Base-by-base conservation (phyloP, 139 green algal genomes). In the Gonium pectorale region DNA sequence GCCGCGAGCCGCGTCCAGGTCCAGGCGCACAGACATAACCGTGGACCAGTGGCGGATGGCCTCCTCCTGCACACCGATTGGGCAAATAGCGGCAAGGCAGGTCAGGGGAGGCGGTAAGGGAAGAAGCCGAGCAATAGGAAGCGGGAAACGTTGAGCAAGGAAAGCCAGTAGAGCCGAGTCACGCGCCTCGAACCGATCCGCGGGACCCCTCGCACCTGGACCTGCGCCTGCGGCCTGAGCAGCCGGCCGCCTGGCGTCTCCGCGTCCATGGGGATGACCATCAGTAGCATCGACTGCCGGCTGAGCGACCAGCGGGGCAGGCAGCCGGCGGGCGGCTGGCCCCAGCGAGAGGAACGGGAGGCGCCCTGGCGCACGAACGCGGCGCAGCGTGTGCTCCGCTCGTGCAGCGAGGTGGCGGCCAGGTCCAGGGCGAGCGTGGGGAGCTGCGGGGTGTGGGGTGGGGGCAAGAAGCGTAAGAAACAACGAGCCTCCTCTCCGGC, bases 211-310 rank as follows among this genome's bases (percentile, higher is more conserved):
- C n/a, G n/a, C n/a, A 74, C 77, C 77, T 70, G 81, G 40, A 90
- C 80, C 49, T 89, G 66, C 44, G 89, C 91, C 87, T 94, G 91
- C 6, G 92, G 92, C 31, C 91, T 67, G 87, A 95, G 88, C 87
- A 95, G 91, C 73, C 92, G 80, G 86, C 90, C 90, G 52, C 75
- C 88, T 31, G 91, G 91, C 29, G 92, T 94, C 86, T 95, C 92
- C 21, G 91, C 92, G 70, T 95, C 92, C 92, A 95, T 95, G 38
- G 92, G 92, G 43, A 95, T 93, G 83, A 93, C 92, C 37, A 95
- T 86, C 63, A 95, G 93, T 43, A 95, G 86, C 62, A 81, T 72
- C 44, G 90, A 63, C 3, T 90, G 62, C 0, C 63, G 75, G 22
- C 51, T 67, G 46, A 92, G 67, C 41, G 70, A 77, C 80, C 86